Evolutionary conservation across 345 rosid genomes (phyloP), one percentile per base, ranked within the genome.

Genomic region (Eutrema heterophyllum): DNA sequence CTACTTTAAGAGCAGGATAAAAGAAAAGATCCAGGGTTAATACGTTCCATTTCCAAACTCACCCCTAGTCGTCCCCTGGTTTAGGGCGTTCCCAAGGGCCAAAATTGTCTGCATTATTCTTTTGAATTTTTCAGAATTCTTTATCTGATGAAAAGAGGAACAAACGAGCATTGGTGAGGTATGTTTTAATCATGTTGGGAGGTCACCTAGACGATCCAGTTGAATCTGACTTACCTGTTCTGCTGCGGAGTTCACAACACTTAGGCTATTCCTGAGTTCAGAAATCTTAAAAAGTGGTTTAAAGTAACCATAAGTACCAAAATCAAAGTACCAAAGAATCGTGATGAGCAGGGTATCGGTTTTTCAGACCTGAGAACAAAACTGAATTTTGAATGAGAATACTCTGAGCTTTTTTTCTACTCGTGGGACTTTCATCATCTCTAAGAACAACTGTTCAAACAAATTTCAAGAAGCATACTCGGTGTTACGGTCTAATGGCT

Each of bases 31-130:
- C 15, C 13, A n/a, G 60, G 30, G 7, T 32, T 26, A 11, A 43
- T 3, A 18, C 11, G 32, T 21, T 53, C 36, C 8, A 56, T 55
- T 48, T 48, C 43, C 74, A 41, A 72, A 81, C 93, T 84, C 82
- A 91, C 98, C 97, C 83, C 97, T 87, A 53, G 96, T 93, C 43
- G 98, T 94, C 71, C 98, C 98, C 73, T 91, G 96, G 77, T 91
- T 94, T 78, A 94, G 80, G 53, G 98, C 98, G 84, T 94, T 94
- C 72, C 98, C 98, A 32, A 94, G 81, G 2, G 92, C 81, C 64
- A 94, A 91, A 82, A 94, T 83, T 36, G 97, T 94, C 85, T 94
- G 97, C 98, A 94, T 94, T 67, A 94, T 83, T 78, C 89, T 91
- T 83, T 88, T 89, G 76, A 94, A 81, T 80, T 91, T 91, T 27